These are phyloP conservation scores for Wallacemonas sp. DNA, from an alignment of 208 protist species.

Conservation along the genomic window DNA sequence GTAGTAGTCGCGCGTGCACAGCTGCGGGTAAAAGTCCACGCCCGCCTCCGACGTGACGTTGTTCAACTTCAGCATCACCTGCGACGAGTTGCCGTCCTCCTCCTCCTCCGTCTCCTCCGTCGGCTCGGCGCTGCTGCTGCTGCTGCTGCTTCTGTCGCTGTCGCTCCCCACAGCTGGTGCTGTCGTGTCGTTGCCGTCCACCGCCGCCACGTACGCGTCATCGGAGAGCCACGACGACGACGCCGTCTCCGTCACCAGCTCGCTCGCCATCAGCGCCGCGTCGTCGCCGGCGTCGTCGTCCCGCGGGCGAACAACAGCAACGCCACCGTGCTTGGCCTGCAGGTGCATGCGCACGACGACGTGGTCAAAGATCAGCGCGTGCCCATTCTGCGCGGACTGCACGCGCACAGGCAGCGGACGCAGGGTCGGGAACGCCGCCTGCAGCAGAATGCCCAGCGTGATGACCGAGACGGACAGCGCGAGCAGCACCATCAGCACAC, in stretches of 20 bases:
- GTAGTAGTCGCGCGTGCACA: constrained; percentile 68
- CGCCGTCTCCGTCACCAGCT: not conserved
- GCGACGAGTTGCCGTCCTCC: constrained; percentile 18
- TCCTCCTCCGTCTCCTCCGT: not conserved
- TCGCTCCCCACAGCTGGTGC: no score
- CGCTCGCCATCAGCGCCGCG: not conserved
- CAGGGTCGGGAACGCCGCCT: constrained; percentile 72
- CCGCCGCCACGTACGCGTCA: not conserved
- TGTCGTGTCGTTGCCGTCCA: no score
- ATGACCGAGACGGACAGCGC: constrained; percentile 54
- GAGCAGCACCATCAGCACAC: constrained; percentile 45
- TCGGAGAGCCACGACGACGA: no score
- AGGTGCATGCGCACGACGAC: constrained; percentile 81
- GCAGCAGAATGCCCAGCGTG: constrained; percentile 63
- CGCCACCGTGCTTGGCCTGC: constrained; percentile 25
- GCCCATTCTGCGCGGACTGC: constrained; percentile 35
- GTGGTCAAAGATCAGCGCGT: constrained; percentile 70
- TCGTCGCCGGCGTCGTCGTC: not conserved
- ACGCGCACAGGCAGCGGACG: constrained; percentile 71
- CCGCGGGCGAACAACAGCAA: not conserved
- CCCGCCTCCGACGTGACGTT: constrained; percentile 36
- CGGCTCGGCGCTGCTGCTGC: not conserved
- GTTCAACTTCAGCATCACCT: constrained; percentile 50
- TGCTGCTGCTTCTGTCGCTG: not conserved
- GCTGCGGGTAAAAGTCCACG: constrained; percentile 75